Percentiles rank a stretch among this genome's conserved stretches.
These are phyloP conservation scores for Colletotrichum paranaense DNA, from an alignment of 2,329 filamentous ascomycete species.

Conservation along the genomic window DNA sequence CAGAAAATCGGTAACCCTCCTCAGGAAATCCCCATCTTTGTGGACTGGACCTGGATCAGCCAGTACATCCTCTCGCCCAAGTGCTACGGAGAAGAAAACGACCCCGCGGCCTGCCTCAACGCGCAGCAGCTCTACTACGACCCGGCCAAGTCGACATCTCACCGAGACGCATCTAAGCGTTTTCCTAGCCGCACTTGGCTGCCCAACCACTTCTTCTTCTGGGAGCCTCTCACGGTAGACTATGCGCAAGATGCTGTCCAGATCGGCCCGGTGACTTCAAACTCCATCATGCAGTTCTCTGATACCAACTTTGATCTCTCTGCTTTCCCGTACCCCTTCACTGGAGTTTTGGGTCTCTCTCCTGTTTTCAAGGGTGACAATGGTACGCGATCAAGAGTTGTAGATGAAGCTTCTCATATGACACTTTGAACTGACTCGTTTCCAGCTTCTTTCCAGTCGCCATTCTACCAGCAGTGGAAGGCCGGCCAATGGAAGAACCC, in stretches of 20 bases:
- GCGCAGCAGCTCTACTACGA: constrained; percentile 29
- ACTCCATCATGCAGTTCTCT: constrained; percentile 29
- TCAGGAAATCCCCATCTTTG: constrained; percentile 33
- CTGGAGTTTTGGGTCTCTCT: constrained; percentile 34
- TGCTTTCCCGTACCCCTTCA: constrained; percentile 30
- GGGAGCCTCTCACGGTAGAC: constrained; percentile 30
- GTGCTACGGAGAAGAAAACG: constrained; percentile 31
- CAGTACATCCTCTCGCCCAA: constrained; percentile 32
- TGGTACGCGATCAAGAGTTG: background rate
- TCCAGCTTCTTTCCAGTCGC: constrained; percentile 26
- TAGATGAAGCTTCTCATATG: background rate
- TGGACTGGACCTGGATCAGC: constrained; percentile 39
- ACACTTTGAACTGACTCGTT: constrained; percentile 13
- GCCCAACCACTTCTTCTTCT: constrained; percentile 39
- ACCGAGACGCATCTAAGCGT: constrained; percentile 25
- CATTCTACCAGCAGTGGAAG: constrained; percentile 38
- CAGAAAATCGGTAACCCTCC: constrained; percentile 30
- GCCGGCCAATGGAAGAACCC: constrained; percentile 29
- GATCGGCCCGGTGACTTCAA: constrained; percentile 26
- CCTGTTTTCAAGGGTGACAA: constrained; percentile 30
- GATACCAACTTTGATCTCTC: constrained; percentile 34
- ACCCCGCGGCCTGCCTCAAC: constrained; percentile 31
- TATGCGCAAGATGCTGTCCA: constrained; percentile 33
- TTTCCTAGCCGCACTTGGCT: constrained; percentile 34
- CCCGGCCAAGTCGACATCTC: constrained; percentile 28